These are phyloP conservation scores for Scopulariopsis brevicaulis DNA, from an alignment of 2,329 filamentous ascomycete species.

Conservation along the genomic window DNA sequence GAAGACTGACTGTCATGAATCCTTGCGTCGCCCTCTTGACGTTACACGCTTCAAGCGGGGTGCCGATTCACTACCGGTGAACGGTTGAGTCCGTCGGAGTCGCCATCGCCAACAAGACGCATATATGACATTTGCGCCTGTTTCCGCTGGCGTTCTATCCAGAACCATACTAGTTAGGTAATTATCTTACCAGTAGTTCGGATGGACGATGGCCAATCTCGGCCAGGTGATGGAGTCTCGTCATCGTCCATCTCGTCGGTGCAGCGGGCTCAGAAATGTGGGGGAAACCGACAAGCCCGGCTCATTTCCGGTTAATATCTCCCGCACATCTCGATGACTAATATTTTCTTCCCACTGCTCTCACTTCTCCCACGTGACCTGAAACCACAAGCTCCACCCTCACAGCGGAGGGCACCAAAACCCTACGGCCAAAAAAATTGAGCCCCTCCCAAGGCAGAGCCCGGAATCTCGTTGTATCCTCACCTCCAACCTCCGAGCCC, in stretches of 20 bases:
- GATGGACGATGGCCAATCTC: too few relatives aligned
- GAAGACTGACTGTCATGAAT: not conserved
- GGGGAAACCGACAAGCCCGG: not conserved
- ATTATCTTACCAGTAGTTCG: too few relatives aligned
- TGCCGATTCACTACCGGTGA: not conserved
- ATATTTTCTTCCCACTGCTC: not conserved
- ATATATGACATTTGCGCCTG: too few relatives aligned
- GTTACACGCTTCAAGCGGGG: not conserved
- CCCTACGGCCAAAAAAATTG: slow-evolving; percentile 24
- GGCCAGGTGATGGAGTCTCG: too few relatives aligned
- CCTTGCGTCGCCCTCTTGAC: not conserved
- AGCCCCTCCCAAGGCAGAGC: slow-evolving; percentile 13
- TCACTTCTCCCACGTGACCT: not conserved
- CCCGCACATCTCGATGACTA: not conserved
- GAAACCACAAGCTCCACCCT: not conserved
- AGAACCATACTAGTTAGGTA: too few relatives aligned
- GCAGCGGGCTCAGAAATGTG: not conserved
- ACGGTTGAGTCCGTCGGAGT: not conserved
- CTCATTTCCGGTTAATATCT: not conserved
- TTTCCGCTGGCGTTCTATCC: too few relatives aligned
- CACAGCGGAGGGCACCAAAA: slow-evolving; percentile 24
- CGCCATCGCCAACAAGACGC: not conserved
- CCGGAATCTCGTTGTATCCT: slow-evolving; percentile 13
- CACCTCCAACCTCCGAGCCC: slow-evolving; percentile 14
- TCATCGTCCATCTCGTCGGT: too few relatives aligned